phyloP scores from a whole-genome alignment of 306 rosid genomes.

The Trifolium dubium region DNA sequence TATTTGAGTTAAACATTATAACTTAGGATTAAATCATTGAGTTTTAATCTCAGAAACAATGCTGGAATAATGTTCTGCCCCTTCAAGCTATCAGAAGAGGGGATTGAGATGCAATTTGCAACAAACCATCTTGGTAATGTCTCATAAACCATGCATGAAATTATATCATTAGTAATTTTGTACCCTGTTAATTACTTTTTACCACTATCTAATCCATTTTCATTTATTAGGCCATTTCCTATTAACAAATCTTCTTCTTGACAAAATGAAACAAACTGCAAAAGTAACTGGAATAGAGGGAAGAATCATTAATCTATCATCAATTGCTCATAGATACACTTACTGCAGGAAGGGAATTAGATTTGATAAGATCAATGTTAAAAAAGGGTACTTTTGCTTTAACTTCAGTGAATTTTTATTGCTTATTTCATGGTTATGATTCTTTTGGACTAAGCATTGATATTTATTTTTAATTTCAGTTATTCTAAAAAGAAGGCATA shows the following conservation, averaged over 20 bases:
- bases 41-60: constrained; percentile 72
- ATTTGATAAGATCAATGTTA: constrained; percentile 69
- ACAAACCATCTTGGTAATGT: constrained; percentile 84
- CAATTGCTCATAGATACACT: constrained; percentile 77
- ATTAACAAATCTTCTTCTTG: constrained; percentile 72
- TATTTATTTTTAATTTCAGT: constrained; percentile 43
- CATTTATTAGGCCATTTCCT: constrained; percentile 73
- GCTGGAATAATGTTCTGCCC: constrained; percentile 99
- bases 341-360: constrained; percentile 58
- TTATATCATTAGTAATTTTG: neutral
- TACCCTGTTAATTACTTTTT: neutral
- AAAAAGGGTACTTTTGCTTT: constrained; percentile 51
- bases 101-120: constrained; percentile 86
- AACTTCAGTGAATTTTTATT: neutral
- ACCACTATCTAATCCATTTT: neutral
- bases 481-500: constrained; percentile 79
- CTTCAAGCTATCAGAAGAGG: constrained; percentile 74
- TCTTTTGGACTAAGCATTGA: too few relatives aligned
- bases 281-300: constrained; percentile 75
- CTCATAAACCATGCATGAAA: neutral
- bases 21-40: constrained; percentile 18
- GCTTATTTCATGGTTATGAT: neutral
- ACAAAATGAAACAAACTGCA: constrained; percentile 83
- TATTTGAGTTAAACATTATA: neutral
- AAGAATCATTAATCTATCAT: constrained; percentile 86